Evolutionary conservation across 164 flowering plant genomes (phyloP), one percentile per base, ranked within the genome.

Genomic region (Vitis labrusca): DNA sequence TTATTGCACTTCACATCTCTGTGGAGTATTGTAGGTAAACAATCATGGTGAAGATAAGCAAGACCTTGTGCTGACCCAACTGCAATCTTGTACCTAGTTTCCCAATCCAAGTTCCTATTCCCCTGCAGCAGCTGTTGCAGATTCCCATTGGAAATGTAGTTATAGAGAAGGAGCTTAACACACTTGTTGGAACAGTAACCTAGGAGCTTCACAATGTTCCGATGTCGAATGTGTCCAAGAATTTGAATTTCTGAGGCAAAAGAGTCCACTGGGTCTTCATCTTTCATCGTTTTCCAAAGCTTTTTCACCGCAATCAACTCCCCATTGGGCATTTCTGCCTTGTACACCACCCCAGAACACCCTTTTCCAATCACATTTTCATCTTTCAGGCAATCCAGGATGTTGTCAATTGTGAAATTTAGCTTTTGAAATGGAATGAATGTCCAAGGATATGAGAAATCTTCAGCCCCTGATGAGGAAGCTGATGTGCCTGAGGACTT

Each of bases 401-500:
- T 88, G 79, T 87, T 83, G 5, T 91, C 97, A 15, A 91, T 74
- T 2, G 85, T 77, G 76, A 90, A 90, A 69, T 79, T 83, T 48
- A 92, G 85, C 83, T 93, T 93, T 71, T 89, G 97, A 66, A 96
- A 96, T 23, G 99, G 98, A 74, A 88, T 93, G 79, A 96, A 92
- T 17, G 90, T 91, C 97, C 99, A 93, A 8, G 99, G 98, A 74
- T 87, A 90, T 4, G 99, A 94, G 81, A 94, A 94, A 76, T 94
- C 99, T 55, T 94, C 99, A 6, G 67, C 80, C 5, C 79, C 80
- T 0, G 86, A 66, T 10, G 90, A 61, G 47, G 85, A 72, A n/a
- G 72, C 63, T 23, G 73, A 74, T 54, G 70, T 23, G 54, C 82
- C 78, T 8, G 73, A 71, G 13, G 88, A 78, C 70, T 88, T 92